phyloP scores from a whole-genome alignment of 2,329 filamentous ascomycete species.

The Alternaria solani region DNA sequence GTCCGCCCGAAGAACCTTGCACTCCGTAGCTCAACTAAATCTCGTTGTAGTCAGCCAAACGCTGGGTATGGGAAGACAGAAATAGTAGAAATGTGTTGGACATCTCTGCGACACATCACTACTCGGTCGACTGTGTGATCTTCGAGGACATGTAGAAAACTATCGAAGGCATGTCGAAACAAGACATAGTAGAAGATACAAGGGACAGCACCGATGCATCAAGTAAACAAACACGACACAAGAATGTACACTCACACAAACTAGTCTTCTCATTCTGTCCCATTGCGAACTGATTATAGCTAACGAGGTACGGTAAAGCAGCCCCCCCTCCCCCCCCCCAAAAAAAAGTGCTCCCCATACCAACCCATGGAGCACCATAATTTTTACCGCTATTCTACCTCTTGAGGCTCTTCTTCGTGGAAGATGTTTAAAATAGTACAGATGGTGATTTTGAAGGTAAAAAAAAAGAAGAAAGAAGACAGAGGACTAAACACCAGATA shows the following conservation, averaged over 20 bases:
- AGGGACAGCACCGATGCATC: neutral
- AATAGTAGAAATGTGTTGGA: neutral
- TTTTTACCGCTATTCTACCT: neutral
- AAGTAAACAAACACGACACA: neutral
- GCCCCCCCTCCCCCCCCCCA: neutral
- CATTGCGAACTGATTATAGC: conserved; percentile 4
- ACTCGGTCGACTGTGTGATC: neutral
- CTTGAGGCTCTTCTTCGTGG: neutral
- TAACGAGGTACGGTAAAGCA: neutral
- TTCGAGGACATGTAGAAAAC: neutral
- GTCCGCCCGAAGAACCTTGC: neutral
- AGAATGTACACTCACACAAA: neutral
- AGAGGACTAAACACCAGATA: conserved; percentile 4
- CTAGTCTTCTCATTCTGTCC: neutral
- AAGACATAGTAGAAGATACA: neutral
- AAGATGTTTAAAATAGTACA: conserved; percentile 4
- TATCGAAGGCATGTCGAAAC: neutral
- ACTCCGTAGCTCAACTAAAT: neutral
- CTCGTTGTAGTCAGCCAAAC: neutral
- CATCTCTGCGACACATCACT: neutral
- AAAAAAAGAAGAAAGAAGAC: neutral
- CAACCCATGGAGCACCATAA: neutral
- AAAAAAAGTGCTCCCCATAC: neutral
- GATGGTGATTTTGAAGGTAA: neutral
- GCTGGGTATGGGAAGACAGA: neutral